Percentiles rank a stretch among this genome's conserved stretches.
phyloP scores from a whole-genome alignment of 2,329 filamentous ascomycete genomes.

The Epichloe uncinata region DNA sequence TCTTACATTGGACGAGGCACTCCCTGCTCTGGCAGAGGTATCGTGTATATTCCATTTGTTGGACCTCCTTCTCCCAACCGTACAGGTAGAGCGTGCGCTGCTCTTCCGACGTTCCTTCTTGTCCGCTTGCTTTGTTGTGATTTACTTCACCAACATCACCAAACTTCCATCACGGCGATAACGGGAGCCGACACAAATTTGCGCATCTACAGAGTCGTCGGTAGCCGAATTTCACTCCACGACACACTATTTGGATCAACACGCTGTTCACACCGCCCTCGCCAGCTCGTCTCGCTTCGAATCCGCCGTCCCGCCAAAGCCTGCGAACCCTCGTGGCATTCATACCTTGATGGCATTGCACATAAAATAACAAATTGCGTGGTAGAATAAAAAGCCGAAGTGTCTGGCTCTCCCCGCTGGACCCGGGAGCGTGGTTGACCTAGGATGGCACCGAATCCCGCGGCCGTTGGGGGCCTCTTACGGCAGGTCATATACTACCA shows the following conservation, averaged over 20 bases:
- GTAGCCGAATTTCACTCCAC: neutral
- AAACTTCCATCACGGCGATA: neutral
- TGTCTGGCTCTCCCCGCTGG: neutral
- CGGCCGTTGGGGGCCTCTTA: constrained; percentile 37
- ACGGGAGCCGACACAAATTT: neutral
- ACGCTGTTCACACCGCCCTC: neutral
- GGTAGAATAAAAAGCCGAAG: neutral
- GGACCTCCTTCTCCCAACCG: neutral
- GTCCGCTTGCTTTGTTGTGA: neutral
- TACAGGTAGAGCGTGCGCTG: neutral
- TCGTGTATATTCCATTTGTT: neutral
- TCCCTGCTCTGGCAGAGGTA: neutral
- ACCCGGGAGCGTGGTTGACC: constrained; percentile 6
- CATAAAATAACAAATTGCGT: neutral
- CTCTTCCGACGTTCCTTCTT: neutral
- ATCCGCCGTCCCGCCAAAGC: neutral
- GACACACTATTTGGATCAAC: neutral
- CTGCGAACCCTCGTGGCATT: constrained; percentile 2
- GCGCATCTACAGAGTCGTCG: neutral
- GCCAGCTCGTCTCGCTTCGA: neutral
- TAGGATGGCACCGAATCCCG: constrained; percentile 39
- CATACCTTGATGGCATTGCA: constrained; percentile 1
- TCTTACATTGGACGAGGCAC: neutral
- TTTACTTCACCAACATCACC: neutral
- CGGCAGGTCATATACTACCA: constrained; percentile 52